Percentiles rank a stretch among this genome's conserved stretches.
Evolutionary conservation across 768 basidiomycete species (phyloP).

Genomic region (Kwoniella newhampshirensis): DNA sequence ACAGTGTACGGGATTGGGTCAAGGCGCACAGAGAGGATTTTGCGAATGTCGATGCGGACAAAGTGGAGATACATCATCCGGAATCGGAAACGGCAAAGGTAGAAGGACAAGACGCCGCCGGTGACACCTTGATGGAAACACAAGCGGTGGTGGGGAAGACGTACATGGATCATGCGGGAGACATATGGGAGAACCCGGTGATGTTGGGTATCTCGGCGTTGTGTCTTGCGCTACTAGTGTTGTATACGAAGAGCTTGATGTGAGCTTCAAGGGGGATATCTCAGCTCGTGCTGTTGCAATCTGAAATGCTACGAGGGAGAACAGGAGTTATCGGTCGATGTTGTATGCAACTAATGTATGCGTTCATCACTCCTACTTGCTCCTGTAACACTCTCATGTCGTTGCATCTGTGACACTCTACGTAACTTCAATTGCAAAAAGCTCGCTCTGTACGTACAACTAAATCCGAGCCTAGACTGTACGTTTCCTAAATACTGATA

Average conservation of each 20-base stretch:
- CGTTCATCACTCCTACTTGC: too few relatives aligned
- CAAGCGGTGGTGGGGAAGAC: background rate
- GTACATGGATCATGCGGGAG: conserved; percentile 9
- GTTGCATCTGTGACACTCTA: too few relatives aligned
- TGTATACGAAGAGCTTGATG: conserved; percentile 6
- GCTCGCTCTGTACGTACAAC: too few relatives aligned
- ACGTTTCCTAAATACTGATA: too few relatives aligned
- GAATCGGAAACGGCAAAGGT: conserved; percentile 1
- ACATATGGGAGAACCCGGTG: conserved; percentile 27
- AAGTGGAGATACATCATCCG: background rate
- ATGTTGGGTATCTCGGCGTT: conserved; percentile 15
- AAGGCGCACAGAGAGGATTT: conserved; percentile 28
- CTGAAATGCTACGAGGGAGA: too few relatives aligned
- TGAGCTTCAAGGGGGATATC: too few relatives aligned
- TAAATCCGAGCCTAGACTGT: too few relatives aligned
- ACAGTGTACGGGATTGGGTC: conserved; percentile 19
- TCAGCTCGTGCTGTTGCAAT: too few relatives aligned
- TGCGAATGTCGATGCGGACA: background rate
- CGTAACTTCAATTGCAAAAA: too few relatives aligned
- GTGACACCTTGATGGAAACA: background rate
- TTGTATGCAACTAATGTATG: too few relatives aligned
- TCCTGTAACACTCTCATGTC: too few relatives aligned
- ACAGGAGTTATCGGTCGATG: too few relatives aligned
- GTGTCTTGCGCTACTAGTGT: conserved; percentile 6
- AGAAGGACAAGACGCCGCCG: background rate